phyloP scores from a whole-genome alignment of 139 green algal species.

The Volvox reticuliferus region DNA sequence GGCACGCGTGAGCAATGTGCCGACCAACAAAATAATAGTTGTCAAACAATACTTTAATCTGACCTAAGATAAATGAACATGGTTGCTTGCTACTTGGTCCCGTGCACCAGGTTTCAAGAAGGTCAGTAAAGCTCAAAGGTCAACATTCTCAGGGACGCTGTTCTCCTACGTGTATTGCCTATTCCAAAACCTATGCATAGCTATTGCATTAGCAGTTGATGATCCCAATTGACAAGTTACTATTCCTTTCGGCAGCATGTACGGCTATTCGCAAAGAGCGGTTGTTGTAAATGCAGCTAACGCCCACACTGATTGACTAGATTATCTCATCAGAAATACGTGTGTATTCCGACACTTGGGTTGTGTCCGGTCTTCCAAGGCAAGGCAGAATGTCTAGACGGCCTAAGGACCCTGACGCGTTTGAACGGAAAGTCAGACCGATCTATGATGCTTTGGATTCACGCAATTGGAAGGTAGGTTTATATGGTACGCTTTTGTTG shows the following conservation, averaged over 20 bases:
- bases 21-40: not conserved
- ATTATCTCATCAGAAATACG: too few species aligned
- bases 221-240: not conserved
- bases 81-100: not conserved
- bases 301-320: too few species aligned
- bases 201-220: too few species aligned
- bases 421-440: conserved; percentile 73
- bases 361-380: not conserved
- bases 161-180: too few species aligned
- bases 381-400: conserved; percentile 4
- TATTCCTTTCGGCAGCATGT: not conserved
- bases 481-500: not conserved
- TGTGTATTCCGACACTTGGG: not conserved
- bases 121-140: not conserved
- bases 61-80: conserved; percentile 72
- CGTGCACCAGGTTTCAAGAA: not conserved
- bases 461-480: conserved; percentile 79
- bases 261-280: not conserved
- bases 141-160: not conserved
- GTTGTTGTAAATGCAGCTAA: not conserved
- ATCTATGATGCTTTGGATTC: conserved; percentile 87
- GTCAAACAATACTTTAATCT: not conserved
- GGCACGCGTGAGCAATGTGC: not conserved
- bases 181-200: too few species aligned
- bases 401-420: conserved; percentile 53